Percentiles rank a stretch among this genome's conserved stretches.
These are phyloP conservation scores for Mesotaenium endlicherianum DNA, from an alignment of 139 green algal genomes.

Conservation along the genomic window DNA sequence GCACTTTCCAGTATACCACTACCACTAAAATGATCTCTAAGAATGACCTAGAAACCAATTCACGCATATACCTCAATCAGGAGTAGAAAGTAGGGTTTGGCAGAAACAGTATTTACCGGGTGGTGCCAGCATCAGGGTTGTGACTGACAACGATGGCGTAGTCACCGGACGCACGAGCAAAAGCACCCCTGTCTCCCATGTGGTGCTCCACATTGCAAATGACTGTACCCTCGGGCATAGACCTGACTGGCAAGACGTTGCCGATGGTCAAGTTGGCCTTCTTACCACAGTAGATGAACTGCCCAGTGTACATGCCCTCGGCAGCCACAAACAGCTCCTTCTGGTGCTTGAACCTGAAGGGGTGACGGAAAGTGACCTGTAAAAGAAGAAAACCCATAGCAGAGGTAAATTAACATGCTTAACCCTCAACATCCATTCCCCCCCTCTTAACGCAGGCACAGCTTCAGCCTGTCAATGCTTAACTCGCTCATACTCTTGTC, in stretches of 20 bases:
- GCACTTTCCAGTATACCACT: no score
- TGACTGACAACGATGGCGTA: conserved; percentile 97
- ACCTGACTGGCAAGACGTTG: conserved; percentile 93
- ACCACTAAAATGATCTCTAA: no score
- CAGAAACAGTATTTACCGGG: conserved; percentile 57
- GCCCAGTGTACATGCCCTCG: conserved; percentile 95
- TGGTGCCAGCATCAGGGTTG: conserved; percentile 95
- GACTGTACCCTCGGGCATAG: conserved; percentile 98
- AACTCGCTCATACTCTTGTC: no score
- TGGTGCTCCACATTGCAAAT: conserved; percentile 98
- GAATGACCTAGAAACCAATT: no score
- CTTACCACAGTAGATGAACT: conserved; percentile 98
- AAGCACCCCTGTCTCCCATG: conserved; percentile 83
- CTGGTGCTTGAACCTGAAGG: conserved; percentile 86
- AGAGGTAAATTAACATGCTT: no score
- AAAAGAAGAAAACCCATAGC: no score
- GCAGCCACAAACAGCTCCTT: conserved; percentile 95
- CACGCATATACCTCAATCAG: no score
- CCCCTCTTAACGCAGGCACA: no score
- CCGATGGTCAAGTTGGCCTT: conserved; percentile 92
- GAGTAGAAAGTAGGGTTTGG: neutral
- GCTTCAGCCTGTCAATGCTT: no score
- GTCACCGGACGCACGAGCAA: conserved; percentile 92
- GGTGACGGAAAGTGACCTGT: conserved; percentile 90
- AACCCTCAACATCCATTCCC: no score